A percentile compares a stretch with the other conserved stretches of the same genome.
phyloP scores from a whole-genome alignment of 192 early-diverging fungal species.

The Rhizophagus prolifer region DNA sequence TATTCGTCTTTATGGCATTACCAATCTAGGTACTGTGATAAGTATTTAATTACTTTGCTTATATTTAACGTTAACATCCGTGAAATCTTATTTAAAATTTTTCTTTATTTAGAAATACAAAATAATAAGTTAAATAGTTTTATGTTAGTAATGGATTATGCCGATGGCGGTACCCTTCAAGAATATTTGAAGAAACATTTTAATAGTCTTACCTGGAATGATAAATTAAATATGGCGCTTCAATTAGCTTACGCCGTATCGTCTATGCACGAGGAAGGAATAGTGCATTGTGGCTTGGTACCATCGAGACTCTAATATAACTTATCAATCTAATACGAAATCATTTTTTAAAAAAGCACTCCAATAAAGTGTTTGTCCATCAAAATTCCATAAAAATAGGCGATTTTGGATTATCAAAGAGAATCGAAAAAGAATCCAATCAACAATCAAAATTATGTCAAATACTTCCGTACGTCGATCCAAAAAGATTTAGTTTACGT shows the following conservation, averaged over 20 bases:
- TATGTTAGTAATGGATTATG: neutral
- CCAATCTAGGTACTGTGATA: neutral
- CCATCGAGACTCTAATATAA: no score
- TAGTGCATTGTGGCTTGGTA: neutral
- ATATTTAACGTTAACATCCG: no score
- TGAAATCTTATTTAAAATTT: neutral
- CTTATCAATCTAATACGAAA: no score
- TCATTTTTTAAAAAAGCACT: neutral
- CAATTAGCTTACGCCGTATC: neutral
- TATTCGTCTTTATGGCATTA: neutral
- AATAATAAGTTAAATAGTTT: neutral
- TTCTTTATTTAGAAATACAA: neutral
- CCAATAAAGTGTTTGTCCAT: neutral
- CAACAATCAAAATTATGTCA: neutral
- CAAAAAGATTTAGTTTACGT: neutral
- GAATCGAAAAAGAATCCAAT: neutral
- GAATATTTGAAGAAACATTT: neutral
- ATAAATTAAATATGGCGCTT: neutral
- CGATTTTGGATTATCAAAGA: neutral
- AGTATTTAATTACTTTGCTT: no score
- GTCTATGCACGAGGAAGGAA: neutral
- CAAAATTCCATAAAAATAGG: neutral
- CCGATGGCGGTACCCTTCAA: neutral
- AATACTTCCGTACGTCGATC: neutral
- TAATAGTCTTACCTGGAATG: neutral